phyloP scores from a whole-genome alignment of 2,329 filamentous ascomycete genomes.

The Anthostomella pinea region DNA sequence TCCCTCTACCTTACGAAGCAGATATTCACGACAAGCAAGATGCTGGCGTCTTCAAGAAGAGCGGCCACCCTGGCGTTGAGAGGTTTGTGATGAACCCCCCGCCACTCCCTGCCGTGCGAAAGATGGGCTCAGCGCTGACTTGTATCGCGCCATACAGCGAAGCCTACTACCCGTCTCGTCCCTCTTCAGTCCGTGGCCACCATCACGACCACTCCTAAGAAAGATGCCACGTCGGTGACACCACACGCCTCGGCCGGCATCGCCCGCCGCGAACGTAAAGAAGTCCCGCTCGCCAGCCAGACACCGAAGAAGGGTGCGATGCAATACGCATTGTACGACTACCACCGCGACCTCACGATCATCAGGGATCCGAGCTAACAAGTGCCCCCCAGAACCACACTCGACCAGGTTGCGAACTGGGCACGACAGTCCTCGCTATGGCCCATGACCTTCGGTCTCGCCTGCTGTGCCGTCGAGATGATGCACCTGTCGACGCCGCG shows the following conservation, averaged over 20 bases:
- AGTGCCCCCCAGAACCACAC: constrained; percentile 70
- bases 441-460: constrained; percentile 86
- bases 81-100: constrained; percentile 30
- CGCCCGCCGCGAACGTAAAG: constrained; percentile 56
- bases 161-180: constrained; percentile 62
- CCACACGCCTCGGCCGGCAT: constrained; percentile 55
- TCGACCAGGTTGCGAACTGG: constrained; percentile 82
- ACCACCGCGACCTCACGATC: too few relatives aligned
- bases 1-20: background rate
- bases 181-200: constrained; percentile 62
- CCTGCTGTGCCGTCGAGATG: constrained; percentile 89
- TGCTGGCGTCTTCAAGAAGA: constrained; percentile 42
- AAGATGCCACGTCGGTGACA: constrained; percentile 56
- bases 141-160: constrained; percentile 46
- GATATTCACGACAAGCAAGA: constrained; percentile 18
- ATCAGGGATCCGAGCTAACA: too few relatives aligned
- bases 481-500: constrained; percentile 86
- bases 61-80: constrained; percentile 40
- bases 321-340: constrained; percentile 83
- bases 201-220: constrained; percentile 64
- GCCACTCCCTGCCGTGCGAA: background rate
- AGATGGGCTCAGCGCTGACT: constrained; percentile 24
- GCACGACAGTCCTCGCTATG: constrained; percentile 79
- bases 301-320: constrained; percentile 75
- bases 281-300: constrained; percentile 76